These are phyloP conservation scores for Rhipidocladum racemiflorum DNA, from an alignment of 176 grass and related monocot genomes.

Conservation along the genomic window DNA sequence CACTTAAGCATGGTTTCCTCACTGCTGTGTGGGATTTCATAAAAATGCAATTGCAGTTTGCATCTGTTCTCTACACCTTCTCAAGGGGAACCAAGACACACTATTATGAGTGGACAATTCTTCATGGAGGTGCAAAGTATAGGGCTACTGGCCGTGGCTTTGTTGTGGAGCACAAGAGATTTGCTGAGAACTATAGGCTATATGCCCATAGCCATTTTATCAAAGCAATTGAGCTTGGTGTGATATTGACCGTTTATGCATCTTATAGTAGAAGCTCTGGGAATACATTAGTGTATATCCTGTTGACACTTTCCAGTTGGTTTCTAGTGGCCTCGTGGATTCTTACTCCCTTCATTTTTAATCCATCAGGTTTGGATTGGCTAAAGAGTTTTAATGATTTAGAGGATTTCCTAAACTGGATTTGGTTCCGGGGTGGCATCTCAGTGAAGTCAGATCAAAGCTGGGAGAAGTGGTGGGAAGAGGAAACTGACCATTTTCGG, in stretches of 20 bases:
- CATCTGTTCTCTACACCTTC: slow-evolving; percentile 93
- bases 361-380: slow-evolving; percentile 94
- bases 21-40: slow-evolving; percentile 88
- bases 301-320: slow-evolving; percentile 87
- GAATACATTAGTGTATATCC: slow-evolving; percentile 81
- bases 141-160: slow-evolving; percentile 91
- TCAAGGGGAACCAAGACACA: slow-evolving; percentile 97
- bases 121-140: slow-evolving; percentile 96
- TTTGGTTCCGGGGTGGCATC: slow-evolving; percentile 76
- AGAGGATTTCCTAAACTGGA: slow-evolving; percentile 91
- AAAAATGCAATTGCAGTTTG: slow-evolving; percentile 94
- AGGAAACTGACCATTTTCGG: slow-evolving; percentile 81
- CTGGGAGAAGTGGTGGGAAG: slow-evolving; percentile 96
- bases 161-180: slow-evolving; percentile 94
- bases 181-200: slow-evolving; percentile 88
- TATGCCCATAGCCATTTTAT: slow-evolving; percentile 89
- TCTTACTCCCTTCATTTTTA: slow-evolving; percentile 83
- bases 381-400: slow-evolving; percentile 96
- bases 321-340: slow-evolving; percentile 91
- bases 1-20: slow-evolving; percentile 85
- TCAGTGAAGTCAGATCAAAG: slow-evolving; percentile 76
- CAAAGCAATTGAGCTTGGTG: slow-evolving; percentile 87
- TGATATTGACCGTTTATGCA: slow-evolving; percentile 85
- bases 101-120: slow-evolving; percentile 86
- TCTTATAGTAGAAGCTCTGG: slow-evolving; percentile 53